Percentiles rank a stretch among this genome's conserved stretches.
phyloP scores from a whole-genome alignment of 2,329 filamentous ascomycete genomes.

The Colletotrichum musicola region DNA sequence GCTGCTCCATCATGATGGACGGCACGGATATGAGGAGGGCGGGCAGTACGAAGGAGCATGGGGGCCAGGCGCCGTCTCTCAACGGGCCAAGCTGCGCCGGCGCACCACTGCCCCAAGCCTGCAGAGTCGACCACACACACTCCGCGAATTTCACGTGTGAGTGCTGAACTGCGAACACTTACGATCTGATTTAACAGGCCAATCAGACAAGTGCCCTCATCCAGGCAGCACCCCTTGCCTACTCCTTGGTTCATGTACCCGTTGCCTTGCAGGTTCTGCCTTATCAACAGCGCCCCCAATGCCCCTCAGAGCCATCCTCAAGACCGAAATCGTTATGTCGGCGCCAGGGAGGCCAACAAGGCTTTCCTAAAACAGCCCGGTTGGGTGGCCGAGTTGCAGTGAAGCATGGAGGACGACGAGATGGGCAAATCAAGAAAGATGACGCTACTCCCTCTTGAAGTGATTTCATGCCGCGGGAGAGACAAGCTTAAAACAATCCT shows the following conservation, averaged over 20 bases:
- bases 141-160: not conserved
- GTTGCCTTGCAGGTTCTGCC: slow-evolving; percentile 20
- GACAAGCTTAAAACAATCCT: not conserved
- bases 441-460: slow-evolving; percentile 9
- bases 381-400: not conserved
- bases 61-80: too few relatives aligned
- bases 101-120: too few relatives aligned
- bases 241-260: not conserved
- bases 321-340: not conserved
- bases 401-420: not conserved
- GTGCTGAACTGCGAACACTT: not conserved
- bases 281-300: not conserved
- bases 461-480: not conserved
- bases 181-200: not conserved
- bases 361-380: slow-evolving; percentile 1
- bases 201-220: not conserved
- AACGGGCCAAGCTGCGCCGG: too few relatives aligned
- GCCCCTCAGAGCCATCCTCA: fast-evolving
- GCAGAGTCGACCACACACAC: not conserved
- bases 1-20: too few relatives aligned
- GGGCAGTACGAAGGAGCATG: too few relatives aligned
- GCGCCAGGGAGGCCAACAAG: not conserved
- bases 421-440: not conserved
- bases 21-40: too few relatives aligned
- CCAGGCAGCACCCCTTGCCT: not conserved